Evolutionary conservation across 228 moss, liverwort and hornwort species (phyloP), one percentile per base, ranked within the genome.

Genomic region (Sphagnum fallax): DNA sequence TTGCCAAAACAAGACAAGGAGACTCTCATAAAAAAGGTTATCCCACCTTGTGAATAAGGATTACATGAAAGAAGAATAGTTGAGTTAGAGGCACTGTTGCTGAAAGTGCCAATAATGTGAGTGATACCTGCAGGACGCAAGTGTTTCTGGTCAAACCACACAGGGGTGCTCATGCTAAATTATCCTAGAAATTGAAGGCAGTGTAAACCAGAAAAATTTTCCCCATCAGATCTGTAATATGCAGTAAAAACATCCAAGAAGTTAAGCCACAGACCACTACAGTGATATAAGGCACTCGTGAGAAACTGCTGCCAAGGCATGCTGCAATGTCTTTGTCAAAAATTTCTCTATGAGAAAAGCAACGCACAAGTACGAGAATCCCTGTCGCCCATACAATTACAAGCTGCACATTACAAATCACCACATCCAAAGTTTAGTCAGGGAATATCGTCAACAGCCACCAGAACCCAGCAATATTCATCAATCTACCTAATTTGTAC

Each of bases 51-150:
- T 75, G 77, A 5, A 84, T 84, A 52, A 84, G 71, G 53, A 84
- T 80, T 5, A 80, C 66, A 75, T 84, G 83, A 66, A 84, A 84
- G 72, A 84, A 84, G 18, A 84, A 77, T 47, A 84, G 77, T 69
- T 84, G 83, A 49, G 77, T 72, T 51, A 84, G 80, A 61, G 83
- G 83, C 13, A 84, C 66, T 53, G 83, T 84, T 14, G 83, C 83
- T 67, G 80, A 55, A 76, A 84, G 67, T n/a, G 77, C 83, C 64
- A 84, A 75, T 53, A 84, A 80, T 5, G 83, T 77, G 51, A 79
- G 80, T 1, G 77, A 52, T 11, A 64, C 68, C 83, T 80, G 75
- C 74, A 77, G 48, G n/a, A 12, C 52, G 65, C 69, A 47, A 48
- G 65, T 51, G 12, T 11, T 60, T 15, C 59, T 11, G 59, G 15